Evolutionary conservation across 345 rosid genomes (phyloP).

Genomic region (Syzygium aqueum): DNA sequence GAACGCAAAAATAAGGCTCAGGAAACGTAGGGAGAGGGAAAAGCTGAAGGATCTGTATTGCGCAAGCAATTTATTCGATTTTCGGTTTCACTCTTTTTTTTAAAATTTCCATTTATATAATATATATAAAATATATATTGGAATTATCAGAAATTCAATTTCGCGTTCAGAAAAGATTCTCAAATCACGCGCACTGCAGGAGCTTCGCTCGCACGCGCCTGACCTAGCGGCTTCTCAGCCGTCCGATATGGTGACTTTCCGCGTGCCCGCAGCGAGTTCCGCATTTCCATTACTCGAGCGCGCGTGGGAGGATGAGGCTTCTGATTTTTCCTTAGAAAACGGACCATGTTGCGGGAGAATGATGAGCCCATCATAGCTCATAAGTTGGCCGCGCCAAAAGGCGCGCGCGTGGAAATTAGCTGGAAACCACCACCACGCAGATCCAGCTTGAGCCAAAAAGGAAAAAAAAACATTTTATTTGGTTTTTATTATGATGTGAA

Average conservation of each 20-base stretch:
- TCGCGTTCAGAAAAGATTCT: rapidly evolving
- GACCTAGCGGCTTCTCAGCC: not conserved
- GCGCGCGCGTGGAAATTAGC: not conserved
- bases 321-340: not conserved
- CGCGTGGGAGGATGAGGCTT: not conserved
- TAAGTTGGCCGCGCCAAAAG: not conserved
- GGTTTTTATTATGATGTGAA: not conserved
- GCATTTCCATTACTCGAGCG: not conserved
- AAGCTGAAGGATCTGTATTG: not conserved
- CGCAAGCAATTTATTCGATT: not conserved
- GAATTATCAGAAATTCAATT: not conserved
- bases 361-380: not conserved
- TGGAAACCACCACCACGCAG: slow-evolving; percentile 14
- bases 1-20: rapidly evolving
- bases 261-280: not conserved
- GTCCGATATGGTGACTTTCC: not conserved
- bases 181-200: not conserved
- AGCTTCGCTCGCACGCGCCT: not conserved
- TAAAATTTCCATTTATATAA: not conserved
- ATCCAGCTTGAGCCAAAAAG: not conserved
- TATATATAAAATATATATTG: not conserved
- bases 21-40: not conserved
- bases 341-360: not conserved
- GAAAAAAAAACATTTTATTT: not conserved
- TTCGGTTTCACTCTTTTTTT: not conserved